phyloP scores from a whole-genome alignment of 2,329 filamentous ascomycete species.

The Ceratocystis cubensis region DNA sequence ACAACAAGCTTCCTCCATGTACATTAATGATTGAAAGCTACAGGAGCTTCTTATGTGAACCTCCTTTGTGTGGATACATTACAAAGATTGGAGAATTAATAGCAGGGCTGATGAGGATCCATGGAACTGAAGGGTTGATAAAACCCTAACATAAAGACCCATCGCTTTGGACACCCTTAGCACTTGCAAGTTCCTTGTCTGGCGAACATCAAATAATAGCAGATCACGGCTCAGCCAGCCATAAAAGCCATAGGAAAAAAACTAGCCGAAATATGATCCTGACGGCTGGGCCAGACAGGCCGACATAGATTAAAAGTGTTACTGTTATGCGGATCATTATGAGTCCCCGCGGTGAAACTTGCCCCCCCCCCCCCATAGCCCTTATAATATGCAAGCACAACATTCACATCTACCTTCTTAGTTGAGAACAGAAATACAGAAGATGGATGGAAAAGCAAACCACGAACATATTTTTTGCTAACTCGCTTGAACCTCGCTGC shows the following conservation, averaged over 20 bases:
- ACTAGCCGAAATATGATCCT: slow-evolving; percentile 7
- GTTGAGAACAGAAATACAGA: background rate
- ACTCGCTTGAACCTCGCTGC: slow-evolving; percentile 1
- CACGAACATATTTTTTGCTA: background rate
- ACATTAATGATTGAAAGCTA: no score
- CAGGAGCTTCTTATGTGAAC: no score
- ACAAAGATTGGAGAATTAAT: no score
- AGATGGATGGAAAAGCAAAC: background rate
- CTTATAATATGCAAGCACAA: background rate
- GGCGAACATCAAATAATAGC: background rate
- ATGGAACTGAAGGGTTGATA: no score
- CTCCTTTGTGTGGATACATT: no score
- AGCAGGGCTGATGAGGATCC: no score
- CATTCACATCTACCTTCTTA: no score
- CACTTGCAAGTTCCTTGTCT: no score
- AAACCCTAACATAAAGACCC: no score
- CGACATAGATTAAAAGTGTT: background rate
- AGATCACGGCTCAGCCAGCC: background rate
- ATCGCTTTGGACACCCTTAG: no score
- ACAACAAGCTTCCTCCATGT: no score
- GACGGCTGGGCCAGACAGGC: background rate
- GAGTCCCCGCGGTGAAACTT: background rate
- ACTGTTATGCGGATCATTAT: slow-evolving; percentile 1
- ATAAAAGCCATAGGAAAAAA: background rate
- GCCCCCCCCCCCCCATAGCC: background rate